Base-by-base conservation (phyloP, 2,329 filamentous ascomycete species). In the Endocalyx cinctus region DNA sequence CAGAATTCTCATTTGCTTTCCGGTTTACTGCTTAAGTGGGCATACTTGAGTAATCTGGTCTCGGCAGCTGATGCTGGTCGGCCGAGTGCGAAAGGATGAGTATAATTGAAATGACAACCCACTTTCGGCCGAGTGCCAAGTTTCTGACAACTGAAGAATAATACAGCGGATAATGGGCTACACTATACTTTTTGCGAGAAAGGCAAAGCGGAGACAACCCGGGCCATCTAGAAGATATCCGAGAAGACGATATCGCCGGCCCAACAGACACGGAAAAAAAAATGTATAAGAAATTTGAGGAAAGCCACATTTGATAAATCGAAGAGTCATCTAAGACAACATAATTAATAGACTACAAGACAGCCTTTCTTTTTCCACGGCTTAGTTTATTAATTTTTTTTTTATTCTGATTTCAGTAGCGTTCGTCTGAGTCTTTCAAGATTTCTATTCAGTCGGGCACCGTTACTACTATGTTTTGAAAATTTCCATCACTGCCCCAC, bases 331-430 rank as follows among this genome's bases (percentile, higher is more conserved):
- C 18, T 25, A 25, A 17, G 18, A 22, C 16, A 12, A 6, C 18
- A 32, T 25, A 17, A 32, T 32, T 32, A 32, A 32, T 25, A 25
- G 29, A 32, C 29, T 17, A 22, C 17, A 16, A 32, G 29, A 32
- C 5, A 25, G 12, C 14, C 19, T 23, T 32, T 16, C 25, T 22
- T 17, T 23, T 25, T n/a, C n/a, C n/a, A 32, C 18, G n/a, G 29
- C 29, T 23, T 32, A 16, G 20, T 22, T 23, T 15, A 32, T 32
- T 15, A 32, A 23, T 32, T n/a, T n/a, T n/a, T n/a, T n/a, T n/a
- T n/a, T n/a, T n/a, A n/a, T n/a, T n/a, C n/a, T n/a, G n/a, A n/a
- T n/a, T n/a, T n/a, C n/a, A n/a, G n/a, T n/a, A n/a, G n/a, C n/a
- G n/a, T n/a, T n/a, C n/a, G n/a, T n/a, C n/a, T n/a, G n/a, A n/a